Evolutionary conservation across 2,329 filamentous ascomycete species (phyloP).

Genomic region (Coniella vitis): DNA sequence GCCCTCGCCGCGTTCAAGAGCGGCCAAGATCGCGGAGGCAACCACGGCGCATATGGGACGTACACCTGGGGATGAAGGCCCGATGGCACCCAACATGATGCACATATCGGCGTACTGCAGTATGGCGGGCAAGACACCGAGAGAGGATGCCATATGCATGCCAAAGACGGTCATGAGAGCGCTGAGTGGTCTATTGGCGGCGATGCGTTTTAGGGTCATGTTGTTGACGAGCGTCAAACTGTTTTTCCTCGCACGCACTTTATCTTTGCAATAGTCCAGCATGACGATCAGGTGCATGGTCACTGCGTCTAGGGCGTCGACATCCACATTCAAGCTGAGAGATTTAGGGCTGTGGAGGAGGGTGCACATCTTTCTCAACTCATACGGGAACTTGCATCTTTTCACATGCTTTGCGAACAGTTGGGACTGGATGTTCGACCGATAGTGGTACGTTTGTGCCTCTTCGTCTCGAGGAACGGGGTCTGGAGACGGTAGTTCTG

Average conservation of each 20-base stretch:
- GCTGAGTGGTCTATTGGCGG: slow-evolving; percentile 13
- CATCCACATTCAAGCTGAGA: background rate
- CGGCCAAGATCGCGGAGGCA: slow-evolving; percentile 2
- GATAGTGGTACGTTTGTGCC: no score
- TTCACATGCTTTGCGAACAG: slow-evolving; percentile 12
- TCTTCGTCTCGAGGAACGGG: no score
- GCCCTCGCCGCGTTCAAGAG: slow-evolving; percentile 6
- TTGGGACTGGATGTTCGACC: background rate
- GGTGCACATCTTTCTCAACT: slow-evolving; percentile 23
- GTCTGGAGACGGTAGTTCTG: no score
- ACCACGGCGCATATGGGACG: background rate
- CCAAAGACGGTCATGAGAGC: slow-evolving; percentile 16
- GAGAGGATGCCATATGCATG: slow-evolving; percentile 13
- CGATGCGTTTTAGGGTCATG: slow-evolving; percentile 28
- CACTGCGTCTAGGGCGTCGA: background rate
- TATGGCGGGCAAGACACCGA: slow-evolving; percentile 14
- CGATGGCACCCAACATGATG: slow-evolving; percentile 4
- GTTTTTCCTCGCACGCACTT: background rate
- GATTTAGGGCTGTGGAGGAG: slow-evolving; percentile 7
- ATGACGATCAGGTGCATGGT: slow-evolving; percentile 14
- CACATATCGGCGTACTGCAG: slow-evolving; percentile 17
- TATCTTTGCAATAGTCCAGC: background rate
- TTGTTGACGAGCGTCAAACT: slow-evolving; percentile 35
- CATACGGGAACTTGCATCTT: slow-evolving; percentile 9
- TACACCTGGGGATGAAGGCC: background rate